These are phyloP conservation scores for Pichia kluyveri DNA, from an alignment of 805 yeast genomes.

Conservation along the genomic window DNA sequence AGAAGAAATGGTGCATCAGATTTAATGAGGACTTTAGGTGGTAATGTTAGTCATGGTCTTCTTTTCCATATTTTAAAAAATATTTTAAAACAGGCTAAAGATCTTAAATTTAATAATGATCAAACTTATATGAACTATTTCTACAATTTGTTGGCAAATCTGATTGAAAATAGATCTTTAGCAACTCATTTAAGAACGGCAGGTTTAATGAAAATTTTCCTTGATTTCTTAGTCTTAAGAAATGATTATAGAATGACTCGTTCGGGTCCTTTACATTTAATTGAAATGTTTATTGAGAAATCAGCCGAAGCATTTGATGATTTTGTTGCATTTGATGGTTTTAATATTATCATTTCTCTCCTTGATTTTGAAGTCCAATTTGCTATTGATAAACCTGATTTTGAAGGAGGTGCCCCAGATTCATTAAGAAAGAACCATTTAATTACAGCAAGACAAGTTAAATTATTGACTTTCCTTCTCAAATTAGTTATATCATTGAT, in stretches of 20 bases:
- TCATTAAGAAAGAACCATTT: constrained; percentile 38
- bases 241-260: constrained; percentile 46
- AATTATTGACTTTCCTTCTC: constrained; percentile 48
- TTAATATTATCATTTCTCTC: constrained; percentile 48
- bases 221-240: constrained; percentile 48
- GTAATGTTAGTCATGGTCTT: constrained; percentile 79
- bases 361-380: constrained; percentile 56
- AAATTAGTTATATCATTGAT: constrained; percentile 57
- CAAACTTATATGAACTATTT: constrained; percentile 28
- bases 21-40: constrained; percentile 68
- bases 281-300: constrained; percentile 36
- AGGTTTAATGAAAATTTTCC: constrained; percentile 60
- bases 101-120: constrained; percentile 20
- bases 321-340: constrained; percentile 62
- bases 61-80: constrained; percentile 63
- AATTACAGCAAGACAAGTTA: constrained; percentile 52
- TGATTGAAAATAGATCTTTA: constrained; percentile 48
- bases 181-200: constrained; percentile 58
- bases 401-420: constrained; percentile 49
- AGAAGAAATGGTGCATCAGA: constrained; percentile 69
- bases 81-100: constrained; percentile 43
- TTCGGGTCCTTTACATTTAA: constrained; percentile 54
- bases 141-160: constrained; percentile 53
- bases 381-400: constrained; percentile 50
- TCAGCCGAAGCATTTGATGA: constrained; percentile 46